phyloP scores from a whole-genome alignment of 2,329 filamentous ascomycete species.

The Penicillium thymicola region DNA sequence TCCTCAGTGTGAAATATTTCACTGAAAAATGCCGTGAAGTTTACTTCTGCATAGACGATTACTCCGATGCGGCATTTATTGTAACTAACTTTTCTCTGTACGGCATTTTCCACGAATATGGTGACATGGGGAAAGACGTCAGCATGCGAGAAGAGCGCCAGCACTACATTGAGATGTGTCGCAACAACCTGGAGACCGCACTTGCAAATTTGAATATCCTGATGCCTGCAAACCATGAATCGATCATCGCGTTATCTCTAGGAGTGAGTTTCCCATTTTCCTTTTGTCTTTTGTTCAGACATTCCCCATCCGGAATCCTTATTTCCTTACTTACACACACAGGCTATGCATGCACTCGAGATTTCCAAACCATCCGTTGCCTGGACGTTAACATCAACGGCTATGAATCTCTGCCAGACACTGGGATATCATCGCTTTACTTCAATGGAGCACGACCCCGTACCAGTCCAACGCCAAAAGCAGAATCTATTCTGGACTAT shows the following conservation, averaged over 20 bases:
- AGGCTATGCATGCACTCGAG: conserved; percentile 63
- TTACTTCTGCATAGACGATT: conserved; percentile 45
- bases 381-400: conserved; percentile 61
- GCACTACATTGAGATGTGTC: conserved; percentile 36
- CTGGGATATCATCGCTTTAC: conserved; percentile 55
- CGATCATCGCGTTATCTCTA: conserved; percentile 57
- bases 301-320: neutral
- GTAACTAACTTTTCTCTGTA: conserved; percentile 40
- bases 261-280: conserved; percentile 46
- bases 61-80: conserved; percentile 40
- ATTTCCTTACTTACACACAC: conserved; percentile 9
- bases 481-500: conserved; percentile 55
- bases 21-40: conserved; percentile 41
- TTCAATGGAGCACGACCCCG: conserved; percentile 27
- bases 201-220: conserved; percentile 53
- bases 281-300: neutral
- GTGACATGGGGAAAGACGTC: conserved; percentile 19
- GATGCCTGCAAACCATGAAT: conserved; percentile 54
- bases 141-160: conserved; percentile 26
- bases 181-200: conserved; percentile 45
- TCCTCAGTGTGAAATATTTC: conserved; percentile 34
- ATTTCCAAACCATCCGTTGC: conserved; percentile 60
- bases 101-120: conserved; percentile 37
- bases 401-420: conserved; percentile 59
- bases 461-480: conserved; percentile 30